Evolutionary conservation across 2,329 filamentous ascomycete species (phyloP), one percentile per base, ranked within the genome.

Genomic region (Calonectria pseudoreteaudii): DNA sequence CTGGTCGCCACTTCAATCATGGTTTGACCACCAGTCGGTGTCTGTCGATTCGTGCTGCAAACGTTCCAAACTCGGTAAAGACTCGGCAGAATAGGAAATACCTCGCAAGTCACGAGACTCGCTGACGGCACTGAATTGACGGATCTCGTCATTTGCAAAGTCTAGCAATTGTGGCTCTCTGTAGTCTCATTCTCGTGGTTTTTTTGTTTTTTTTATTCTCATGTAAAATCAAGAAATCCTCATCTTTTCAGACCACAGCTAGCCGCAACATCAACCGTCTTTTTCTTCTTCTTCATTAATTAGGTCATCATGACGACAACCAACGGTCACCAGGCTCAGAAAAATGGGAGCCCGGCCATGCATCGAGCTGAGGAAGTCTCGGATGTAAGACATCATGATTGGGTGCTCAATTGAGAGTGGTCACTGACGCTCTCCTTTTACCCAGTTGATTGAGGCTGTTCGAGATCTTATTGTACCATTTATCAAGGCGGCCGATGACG

Each of bases 401-500:
- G 6, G 11, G 34, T 26, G 44, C 49, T 53, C 36, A 36, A 36
- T 30, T 58, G 26, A 56, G 72, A 70, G 78, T 75, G 73, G 76
- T 53, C 60, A 52, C 79, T 82, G 70, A 80, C 76, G 73, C 38
- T 75, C 38, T 72, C 68, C 16, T 28, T 41, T 28, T 41, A 26
- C 38, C 28, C 75, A 95, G 94, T 89, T 95, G 60, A 88, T 95
- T 64, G 87, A 90, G 70, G 90, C 93, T 4, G 90, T 96, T 64
- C 90, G 93, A 83, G 85, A 88, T 11, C 87, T 95, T 69, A 90
- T 96, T 71, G 86, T 95, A 26, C 92, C 93, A 0, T 95, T 94
- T 83, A 91, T 96, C 79, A 88, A 87, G 74, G 87, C 89, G n/a
- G 93, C 94, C 50, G 94, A 96, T 83, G 88, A 92, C 70, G 90